Base-by-base conservation (phyloP, 176 grass and related monocot genomes). In the Carex scoparia region DNA sequence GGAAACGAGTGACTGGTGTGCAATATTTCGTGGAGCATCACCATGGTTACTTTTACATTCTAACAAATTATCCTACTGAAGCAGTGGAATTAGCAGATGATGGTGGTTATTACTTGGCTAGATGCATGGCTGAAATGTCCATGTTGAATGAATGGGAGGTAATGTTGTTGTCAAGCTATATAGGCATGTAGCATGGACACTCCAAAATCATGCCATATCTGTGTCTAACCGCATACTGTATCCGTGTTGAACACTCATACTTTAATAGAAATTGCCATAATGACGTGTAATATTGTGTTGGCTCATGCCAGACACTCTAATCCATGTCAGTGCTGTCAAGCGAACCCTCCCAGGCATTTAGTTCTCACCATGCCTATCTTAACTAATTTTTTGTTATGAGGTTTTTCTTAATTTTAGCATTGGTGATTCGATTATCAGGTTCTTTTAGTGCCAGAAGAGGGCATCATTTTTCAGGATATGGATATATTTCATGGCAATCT, bases 11-110 rank as follows among this genome's bases (percentile, higher is more conserved):
- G n/a, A 58, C 82, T 71, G 87, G 92, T 83, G 93, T 92, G 68
- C 95, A 98, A 80, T 98, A 92, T 77, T 98, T 98, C 90, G 51
- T 98, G 89, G 95, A 98, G 88, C 93, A 98, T 84, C 95, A 98
- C 76, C 85, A 86, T 69, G 93, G 91, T n/a, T 95, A 86, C 86
- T 95, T 98, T 81, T 98, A 98, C 69, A 95, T 98, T 79, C 91
- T 98, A 86, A 98, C 95, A 81, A 98, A 98, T 88, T 84, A 85
- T 85, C 91, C 91, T 60, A 64, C 75, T 28, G 81, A 90, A 75
- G 76, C 60, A 67, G 84, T 65, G 44, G 37, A 75, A 81, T 87
- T 68, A 57, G 23, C 89, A 60, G 86, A 46, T 89, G 88, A 83
- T 85, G 65, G 31, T 83, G 88, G 95, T 16, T 98, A 94, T 79